These are phyloP conservation scores for Globisporangium paddicum DNA, from an alignment of 352 stramenopile genomes.

Conservation along the genomic window DNA sequence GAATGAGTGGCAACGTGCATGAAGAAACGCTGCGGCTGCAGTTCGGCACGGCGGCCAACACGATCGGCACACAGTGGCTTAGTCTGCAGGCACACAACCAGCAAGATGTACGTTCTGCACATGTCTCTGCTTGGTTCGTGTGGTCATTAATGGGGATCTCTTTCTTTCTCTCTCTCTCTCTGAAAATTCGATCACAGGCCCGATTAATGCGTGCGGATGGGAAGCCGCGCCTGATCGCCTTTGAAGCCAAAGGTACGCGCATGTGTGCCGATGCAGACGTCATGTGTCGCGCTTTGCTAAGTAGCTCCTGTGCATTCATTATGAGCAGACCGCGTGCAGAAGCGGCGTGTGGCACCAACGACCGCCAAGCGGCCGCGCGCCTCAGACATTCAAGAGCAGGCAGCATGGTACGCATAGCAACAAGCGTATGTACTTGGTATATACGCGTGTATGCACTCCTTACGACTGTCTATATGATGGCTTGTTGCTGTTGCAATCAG, in stretches of 20 bases:
- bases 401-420: conserved; percentile 37
- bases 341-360: conserved; percentile 17
- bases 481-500: conserved; percentile 25
- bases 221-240: conserved; percentile 48
- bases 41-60: conserved; percentile 65
- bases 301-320: not conserved
- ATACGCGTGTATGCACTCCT: conserved; percentile 1
- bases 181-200: conserved; percentile 7
- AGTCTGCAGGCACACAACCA: conserved; percentile 37
- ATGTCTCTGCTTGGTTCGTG: too few relatives aligned
- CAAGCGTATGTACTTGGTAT: not conserved
- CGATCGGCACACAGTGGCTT: conserved; percentile 60
- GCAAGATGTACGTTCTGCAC: conserved; percentile 22
- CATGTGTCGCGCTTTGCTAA: not conserved
- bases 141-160: too few relatives aligned
- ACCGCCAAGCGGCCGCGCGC: conserved; percentile 17
- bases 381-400: conserved; percentile 20
- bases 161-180: not conserved
- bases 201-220: conserved; percentile 26
- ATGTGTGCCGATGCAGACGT: not conserved
- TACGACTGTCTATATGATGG: not conserved
- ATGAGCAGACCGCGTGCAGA: conserved; percentile 34
- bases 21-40: conserved; percentile 67
- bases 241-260: conserved; percentile 65
- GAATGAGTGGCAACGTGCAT: conserved; percentile 11